Base-by-base conservation (phyloP, 768 basidiomycete genomes). In the Lyophyllum decastes region DNA sequence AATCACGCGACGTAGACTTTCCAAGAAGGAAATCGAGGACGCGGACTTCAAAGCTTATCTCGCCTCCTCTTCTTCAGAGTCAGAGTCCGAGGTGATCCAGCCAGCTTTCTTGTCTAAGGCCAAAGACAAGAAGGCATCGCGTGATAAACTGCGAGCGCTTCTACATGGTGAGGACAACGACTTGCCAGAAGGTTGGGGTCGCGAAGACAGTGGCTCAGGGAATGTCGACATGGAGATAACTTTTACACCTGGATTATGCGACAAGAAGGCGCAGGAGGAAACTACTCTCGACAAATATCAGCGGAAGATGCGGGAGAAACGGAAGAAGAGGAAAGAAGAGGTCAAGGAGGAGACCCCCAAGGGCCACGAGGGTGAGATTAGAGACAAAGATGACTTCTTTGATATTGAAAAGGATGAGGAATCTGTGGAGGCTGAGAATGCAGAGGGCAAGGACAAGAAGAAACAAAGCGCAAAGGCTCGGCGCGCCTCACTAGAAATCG, bases 141-240 rank as follows among this genome's bases (percentile, higher is more conserved):
- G 88, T n/a, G 85, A 89, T 50, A 85, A 81, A 64, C 77, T 97
- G 11, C 88, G 95, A n/a, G 79, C 82, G 2, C 72, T 96, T 24
- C 76, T 98, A 10, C 83, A 96, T 22, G 80, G 82, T 2, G 85
- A 84, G 12, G 82, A 79, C 26, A 80, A 85, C 7, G 83, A 89
- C 21, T 70, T 93, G 54, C 92, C 92, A 1, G 95, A 97, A 66
- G 92, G 94, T 10, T 94, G 95, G 94, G 84, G 84, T 40, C 75
- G 76, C 24, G 74, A 72, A 2, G 77, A 71, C 16, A 73, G 70
- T 40, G 75, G 68, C 19, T 75, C 72, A 40, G 78, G 72, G 44
- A 86, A 88, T 63, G 81, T 87, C 9, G 93, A 95, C 56, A 91
- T 99, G 91, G 89, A 98, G 74, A 90, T 99, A 66, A 98, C 96